phyloP scores from a whole-genome alignment of 345 rosid species.

The Clarkia xantiana region DNA sequence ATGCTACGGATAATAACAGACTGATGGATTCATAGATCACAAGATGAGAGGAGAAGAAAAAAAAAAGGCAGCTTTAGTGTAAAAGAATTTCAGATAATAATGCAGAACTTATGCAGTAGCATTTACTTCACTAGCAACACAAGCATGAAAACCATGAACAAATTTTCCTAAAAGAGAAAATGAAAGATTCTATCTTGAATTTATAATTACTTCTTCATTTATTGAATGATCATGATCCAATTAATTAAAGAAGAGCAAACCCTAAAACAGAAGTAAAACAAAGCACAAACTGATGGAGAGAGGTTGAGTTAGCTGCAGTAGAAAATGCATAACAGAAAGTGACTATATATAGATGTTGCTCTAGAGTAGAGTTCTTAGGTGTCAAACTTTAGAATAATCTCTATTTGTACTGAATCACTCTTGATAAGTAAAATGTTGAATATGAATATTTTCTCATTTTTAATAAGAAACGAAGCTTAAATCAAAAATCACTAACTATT shows the following conservation, averaged over 20 bases:
- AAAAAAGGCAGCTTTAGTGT: no score
- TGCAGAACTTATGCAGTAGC: neutral
- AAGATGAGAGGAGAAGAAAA: no score
- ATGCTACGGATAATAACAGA: no score
- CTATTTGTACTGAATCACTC: no score
- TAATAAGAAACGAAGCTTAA: no score
- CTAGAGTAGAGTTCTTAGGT: neutral
- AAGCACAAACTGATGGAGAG: neutral
- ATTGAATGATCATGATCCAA: neutral
- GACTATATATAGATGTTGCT: neutral
- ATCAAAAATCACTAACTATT: no score
- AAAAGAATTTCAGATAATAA: no score
- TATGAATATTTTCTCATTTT: no score
- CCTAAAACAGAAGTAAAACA: neutral
- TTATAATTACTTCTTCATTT: neutral
- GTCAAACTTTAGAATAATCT: no score
- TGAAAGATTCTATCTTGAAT: neutral
- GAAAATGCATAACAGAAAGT: neutral
- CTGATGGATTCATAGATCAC: no score
- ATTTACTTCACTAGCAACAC: neutral
- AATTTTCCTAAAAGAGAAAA: neutral
- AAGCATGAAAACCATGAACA: constrained; percentile 2
- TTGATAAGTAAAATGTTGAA: no score
- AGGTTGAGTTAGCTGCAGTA: neutral
- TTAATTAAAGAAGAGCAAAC: neutral